Conservation (phyloP, 1,284 basidiomycete genomes). For the Rhizopogon parksii region DNA sequence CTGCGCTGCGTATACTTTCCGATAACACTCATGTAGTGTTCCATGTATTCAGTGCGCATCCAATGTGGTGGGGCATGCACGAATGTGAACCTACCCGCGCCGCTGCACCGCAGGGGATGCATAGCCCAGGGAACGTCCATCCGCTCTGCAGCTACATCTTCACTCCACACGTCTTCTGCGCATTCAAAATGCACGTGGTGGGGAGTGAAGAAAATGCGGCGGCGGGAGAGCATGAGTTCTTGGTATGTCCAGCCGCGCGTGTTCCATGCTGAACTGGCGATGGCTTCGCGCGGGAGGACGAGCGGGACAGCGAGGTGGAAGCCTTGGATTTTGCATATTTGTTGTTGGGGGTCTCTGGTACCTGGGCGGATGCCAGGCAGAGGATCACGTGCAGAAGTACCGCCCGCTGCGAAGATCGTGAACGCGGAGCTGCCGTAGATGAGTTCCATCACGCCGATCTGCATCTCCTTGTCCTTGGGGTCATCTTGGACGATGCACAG, state of each 20-base stretch:
- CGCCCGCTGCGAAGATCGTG: constrained; percentile 4
- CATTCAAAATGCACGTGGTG: constrained; percentile 5
- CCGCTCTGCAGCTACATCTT: constrained; percentile 1
- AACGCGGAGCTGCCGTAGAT: constrained; percentile 5
- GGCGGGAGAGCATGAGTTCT: constrained; percentile 16
- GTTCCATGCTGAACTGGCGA: constrained; percentile 12
- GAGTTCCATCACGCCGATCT: constrained; percentile 5
- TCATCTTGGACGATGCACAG: constrained; percentile 11
- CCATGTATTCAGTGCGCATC: not conserved
- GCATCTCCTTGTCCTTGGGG: not conserved
- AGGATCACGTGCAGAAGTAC: constrained; percentile 2
- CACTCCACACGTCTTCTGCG: not conserved
- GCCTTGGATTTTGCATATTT: constrained; percentile 13
- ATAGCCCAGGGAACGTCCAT: not conserved
- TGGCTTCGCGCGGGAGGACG: constrained; percentile 8
- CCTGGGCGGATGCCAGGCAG: constrained; percentile 10
- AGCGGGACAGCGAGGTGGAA: constrained; percentile 17
- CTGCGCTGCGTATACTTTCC: constrained; percentile 1
- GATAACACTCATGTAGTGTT: not conserved
- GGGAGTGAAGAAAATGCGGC: constrained; percentile 11
- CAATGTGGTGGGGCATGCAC: not conserved
- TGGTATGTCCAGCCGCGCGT: constrained; percentile 22
- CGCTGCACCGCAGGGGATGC: constrained; percentile 6
- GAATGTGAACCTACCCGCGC: not conserved
- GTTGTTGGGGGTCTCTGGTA: constrained; percentile 9